Percentiles rank a stretch among this genome's conserved stretches.
These are phyloP conservation scores for Kuraishia capsulata DNA, from an alignment of 805 yeast species.

Conservation along the genomic window DNA sequence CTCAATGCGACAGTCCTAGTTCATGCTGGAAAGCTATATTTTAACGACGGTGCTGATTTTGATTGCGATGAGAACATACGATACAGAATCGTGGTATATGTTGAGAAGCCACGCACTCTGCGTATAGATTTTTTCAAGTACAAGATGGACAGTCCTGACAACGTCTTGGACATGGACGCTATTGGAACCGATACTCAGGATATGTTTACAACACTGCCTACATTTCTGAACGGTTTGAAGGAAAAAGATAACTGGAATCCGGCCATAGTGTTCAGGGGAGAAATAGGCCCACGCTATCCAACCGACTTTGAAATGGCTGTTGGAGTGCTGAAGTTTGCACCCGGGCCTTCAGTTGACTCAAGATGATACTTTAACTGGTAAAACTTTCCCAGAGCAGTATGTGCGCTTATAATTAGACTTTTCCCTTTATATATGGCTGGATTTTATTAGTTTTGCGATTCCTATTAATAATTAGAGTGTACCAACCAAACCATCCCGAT, in stretches of 20 bases:
- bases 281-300: not conserved
- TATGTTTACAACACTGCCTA: not conserved
- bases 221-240: not conserved
- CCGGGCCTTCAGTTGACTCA: too few species aligned
- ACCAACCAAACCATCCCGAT: too few species aligned
- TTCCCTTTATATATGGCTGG: too few species aligned
- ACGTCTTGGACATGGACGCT: not conserved
- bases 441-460: too few species aligned
- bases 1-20: not conserved
- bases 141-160: not conserved
- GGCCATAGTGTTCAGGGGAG: not conserved
- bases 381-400: too few species aligned
- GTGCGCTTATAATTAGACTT: too few species aligned
- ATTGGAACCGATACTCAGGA: not conserved
- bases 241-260: not conserved
- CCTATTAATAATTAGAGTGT: too few species aligned
- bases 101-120: not conserved
- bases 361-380: too few species aligned
- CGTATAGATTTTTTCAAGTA: slow-evolving; percentile 1
- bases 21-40: not conserved
- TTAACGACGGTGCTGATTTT: slow-evolving; percentile 1
- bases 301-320: not conserved
- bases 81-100: not conserved
- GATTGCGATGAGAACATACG: not conserved
- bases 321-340: too few species aligned